Evolutionary conservation across 2,329 filamentous ascomycete species (phyloP), one percentile per base, ranked within the genome.

Genomic region (Fonsecaea monophora): DNA sequence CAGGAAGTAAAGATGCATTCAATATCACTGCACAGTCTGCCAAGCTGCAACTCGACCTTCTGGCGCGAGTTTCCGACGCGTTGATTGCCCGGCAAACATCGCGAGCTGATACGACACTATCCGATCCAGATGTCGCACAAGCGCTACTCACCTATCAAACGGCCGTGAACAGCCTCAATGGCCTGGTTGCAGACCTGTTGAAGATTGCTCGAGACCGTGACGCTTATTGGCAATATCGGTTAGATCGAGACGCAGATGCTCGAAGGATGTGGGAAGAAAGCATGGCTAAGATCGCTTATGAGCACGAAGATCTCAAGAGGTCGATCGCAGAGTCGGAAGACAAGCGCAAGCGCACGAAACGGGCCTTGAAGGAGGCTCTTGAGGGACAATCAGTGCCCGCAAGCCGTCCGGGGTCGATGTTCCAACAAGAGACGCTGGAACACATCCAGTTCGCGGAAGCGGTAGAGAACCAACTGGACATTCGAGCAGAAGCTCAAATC

Each of bases 241-340:
- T 99, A 48, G 94, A 97, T 72, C 90, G 93, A 62, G 95, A 99
- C 80, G 89, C 90, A 53, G 92, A 97, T 76, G 90, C 98, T 80
- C 89, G 95, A 42, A 90, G 92, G 67, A 92, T 99, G 88, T 99
- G 95, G 95, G 95, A 99, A 79, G 95, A 99, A 75, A 98, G 94
- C 79, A 97, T 99, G 95, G 93, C 95, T 9, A 89, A 94, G 74
- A 91, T 99, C n/a, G 95, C 94, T 18, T 89, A 88, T 64, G 95
- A 99, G 77, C 95, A 99, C 74, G 95, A 98, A 78, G 87, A 93
- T 60, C 85, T 99, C 1, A 92, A 98, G 76, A 92, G 88, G 40
- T 90, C 89, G 65, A 91, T 97, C 68, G 92, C 92, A 53, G 92
- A 97, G 78, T 92, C 93, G 1, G 94, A 98, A 77, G 87, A 91